Base-by-base conservation (phyloP, 768 basidiomycete genomes). In the Mycena polygramma region DNA sequence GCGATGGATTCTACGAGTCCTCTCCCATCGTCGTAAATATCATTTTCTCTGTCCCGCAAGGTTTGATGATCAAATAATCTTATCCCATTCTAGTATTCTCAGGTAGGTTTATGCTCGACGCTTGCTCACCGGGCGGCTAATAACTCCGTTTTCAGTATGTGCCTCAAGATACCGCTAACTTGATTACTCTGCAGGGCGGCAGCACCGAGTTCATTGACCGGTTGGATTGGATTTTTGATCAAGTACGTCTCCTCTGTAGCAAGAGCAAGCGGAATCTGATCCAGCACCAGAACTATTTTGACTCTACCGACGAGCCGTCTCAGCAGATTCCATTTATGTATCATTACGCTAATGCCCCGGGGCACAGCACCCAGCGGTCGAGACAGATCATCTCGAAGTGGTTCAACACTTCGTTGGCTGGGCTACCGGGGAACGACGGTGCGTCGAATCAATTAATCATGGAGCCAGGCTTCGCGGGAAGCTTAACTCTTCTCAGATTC, bases 321-420 rank as follows among this genome's bases (percentile, higher is more conserved):
- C 89, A 90, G 72, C 89, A 90, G 72, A 91, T 91, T 73, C 90
- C 90, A 0, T 90, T 85, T 77, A 91, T 91, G 90, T 91, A 90
- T 73, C 90, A 91, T 78, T 91, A 91, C 72, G 90, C 87, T 2
- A 86, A 90, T 75, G 80, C 82, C 3, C 90, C 90, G 0, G 89
- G 89, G 2, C 76, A 87, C 22, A 91, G 89, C 75, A 89, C 89
- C 4, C 87, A 88, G 73, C 79, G 86, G 20, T 85, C 88, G 37
- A 78, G 90, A 35, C 85, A 88, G 73, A 82, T 87, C n/a, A 86
- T 91, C 58, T 83, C 87, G 1, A 76, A 85, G 66, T 86, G 80
- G 75, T 91, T 86, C 82, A 90, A 89, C 72, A 88, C 87, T 0
- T 85, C 89, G 9, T 79, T 78, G 15, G 84, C 83, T 60, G 90